Percentiles rank a stretch among this genome's conserved stretches.
These are phyloP conservation scores for Ramaria rubella DNA, from an alignment of 768 basidiomycete genomes.

Conservation along the genomic window DNA sequence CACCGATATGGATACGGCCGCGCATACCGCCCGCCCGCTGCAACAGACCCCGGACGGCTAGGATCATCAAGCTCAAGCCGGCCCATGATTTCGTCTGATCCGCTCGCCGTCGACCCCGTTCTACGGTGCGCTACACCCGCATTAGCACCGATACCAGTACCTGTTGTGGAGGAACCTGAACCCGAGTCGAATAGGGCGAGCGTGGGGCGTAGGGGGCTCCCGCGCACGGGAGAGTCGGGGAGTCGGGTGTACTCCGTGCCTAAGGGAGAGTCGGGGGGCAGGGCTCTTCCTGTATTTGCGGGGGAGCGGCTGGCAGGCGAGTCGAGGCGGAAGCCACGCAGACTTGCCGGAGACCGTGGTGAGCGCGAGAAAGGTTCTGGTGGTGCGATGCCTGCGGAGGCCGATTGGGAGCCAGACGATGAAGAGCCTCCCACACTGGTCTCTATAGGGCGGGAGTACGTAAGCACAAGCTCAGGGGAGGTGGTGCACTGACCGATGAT, in stretches of 20 bases:
- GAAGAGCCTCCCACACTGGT: neutral
- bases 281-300: neutral
- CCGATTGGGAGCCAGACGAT: neutral
- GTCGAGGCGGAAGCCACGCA: neutral
- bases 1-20: neutral
- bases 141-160: conserved; percentile 18
- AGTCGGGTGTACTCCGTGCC: neutral
- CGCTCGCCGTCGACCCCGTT: conserved; percentile 35
- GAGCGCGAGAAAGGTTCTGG: neutral
- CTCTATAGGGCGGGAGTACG: neutral
- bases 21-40: neutral
- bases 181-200: neutral
- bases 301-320: neutral
- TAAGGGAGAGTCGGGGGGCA: neutral
- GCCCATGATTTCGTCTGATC: conserved; percentile 47
- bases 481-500: neutral
- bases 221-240: conserved; percentile 10
- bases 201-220: neutral
- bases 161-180: neutral
- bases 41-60: neutral
- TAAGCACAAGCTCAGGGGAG: no score
- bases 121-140: conserved; percentile 26
- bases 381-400: neutral
- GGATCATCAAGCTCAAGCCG: conserved; percentile 38
- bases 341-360: neutral